Evolutionary conservation across 257 asterid genomes (phyloP).

Genomic region (Gardenia jasminoides): DNA sequence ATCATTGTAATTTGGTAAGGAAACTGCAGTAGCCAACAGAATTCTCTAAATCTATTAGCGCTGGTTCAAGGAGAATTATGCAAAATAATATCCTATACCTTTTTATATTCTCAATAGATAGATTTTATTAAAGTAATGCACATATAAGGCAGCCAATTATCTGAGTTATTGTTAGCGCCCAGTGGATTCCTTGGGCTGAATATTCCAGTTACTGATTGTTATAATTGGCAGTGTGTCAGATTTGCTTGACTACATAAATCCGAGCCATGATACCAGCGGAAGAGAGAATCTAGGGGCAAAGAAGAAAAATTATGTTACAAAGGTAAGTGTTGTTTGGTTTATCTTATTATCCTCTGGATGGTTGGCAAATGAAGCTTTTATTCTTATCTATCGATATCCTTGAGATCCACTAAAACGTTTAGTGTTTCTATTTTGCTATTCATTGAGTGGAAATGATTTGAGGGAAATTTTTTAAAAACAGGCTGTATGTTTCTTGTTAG

Average conservation of each 20-base stretch:
- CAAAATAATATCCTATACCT: neutral
- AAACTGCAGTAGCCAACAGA: neutral
- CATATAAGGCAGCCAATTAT: neutral
- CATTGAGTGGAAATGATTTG: neutral
- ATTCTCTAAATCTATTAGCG: neutral
- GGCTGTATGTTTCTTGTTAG: neutral
- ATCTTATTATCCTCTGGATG: neutral
- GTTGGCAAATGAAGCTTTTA: neutral
- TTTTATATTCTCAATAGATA: neutral
- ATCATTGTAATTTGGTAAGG: neutral
- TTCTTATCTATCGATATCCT: neutral
- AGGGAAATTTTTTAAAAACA: neutral
- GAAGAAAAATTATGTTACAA: slow-evolving; percentile 58
- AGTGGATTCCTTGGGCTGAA: neutral
- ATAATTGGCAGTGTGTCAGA: slow-evolving; percentile 71
- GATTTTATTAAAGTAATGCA: neutral
- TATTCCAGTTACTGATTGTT: slow-evolving; percentile 21
- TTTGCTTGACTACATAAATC: slow-evolving; percentile 89
- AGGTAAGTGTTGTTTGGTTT: slow-evolving; percentile 48
- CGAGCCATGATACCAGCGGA: slow-evolving; percentile 76
- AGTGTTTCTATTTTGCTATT: neutral
- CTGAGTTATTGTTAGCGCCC: neutral
- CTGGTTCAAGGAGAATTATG: slow-evolving; percentile 3
- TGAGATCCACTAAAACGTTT: neutral
- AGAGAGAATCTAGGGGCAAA: slow-evolving; percentile 63